A percentile compares a stretch with the other conserved stretches of the same genome.
These are phyloP conservation scores for Tolypocladium capitatum DNA, from an alignment of 2,329 filamentous ascomycete genomes.

Conservation along the genomic window DNA sequence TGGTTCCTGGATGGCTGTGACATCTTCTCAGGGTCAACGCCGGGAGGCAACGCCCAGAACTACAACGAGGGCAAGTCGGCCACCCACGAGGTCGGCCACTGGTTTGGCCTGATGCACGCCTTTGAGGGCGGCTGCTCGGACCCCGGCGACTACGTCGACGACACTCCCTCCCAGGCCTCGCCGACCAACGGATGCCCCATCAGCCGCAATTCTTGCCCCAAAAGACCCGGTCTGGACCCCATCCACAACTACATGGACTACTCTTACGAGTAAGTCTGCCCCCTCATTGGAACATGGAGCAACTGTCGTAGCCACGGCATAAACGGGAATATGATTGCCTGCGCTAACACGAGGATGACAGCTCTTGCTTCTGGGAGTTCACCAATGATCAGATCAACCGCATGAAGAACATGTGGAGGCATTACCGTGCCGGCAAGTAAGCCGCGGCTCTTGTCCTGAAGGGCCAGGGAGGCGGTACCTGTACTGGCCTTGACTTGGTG, in stretches of 20 bases:
- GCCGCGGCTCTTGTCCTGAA: background rate
- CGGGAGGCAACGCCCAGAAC: slow-evolving; percentile 14
- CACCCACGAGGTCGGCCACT: slow-evolving; percentile 33
- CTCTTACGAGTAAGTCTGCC: slow-evolving; percentile 25
- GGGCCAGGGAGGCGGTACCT: no score
- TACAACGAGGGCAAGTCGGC: slow-evolving; percentile 20
- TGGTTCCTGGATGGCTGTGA: slow-evolving; percentile 27
- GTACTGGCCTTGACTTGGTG: no score
- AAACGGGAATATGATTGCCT: background rate
- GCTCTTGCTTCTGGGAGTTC: background rate
- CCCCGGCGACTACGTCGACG: slow-evolving; percentile 24
- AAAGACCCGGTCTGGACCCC: slow-evolving; percentile 17
- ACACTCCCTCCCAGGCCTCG: slow-evolving; percentile 25
- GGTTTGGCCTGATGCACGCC: slow-evolving; percentile 34
- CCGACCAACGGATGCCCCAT: slow-evolving; percentile 21
- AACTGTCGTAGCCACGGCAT: no score
- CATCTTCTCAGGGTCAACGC: slow-evolving; percentile 22
- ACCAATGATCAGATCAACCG: no score
- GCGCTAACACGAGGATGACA: background rate
- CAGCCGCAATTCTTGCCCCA: slow-evolving; percentile 22
- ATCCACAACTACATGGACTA: slow-evolving; percentile 28
- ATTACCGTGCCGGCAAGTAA: background rate
- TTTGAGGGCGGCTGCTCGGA: slow-evolving; percentile 28
- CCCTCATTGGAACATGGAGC: no score
- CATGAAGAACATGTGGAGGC: background rate